Conservation (phyloP, 768 basidiomycete genomes). For the Porphyrellus cyaneotinctus region DNA sequence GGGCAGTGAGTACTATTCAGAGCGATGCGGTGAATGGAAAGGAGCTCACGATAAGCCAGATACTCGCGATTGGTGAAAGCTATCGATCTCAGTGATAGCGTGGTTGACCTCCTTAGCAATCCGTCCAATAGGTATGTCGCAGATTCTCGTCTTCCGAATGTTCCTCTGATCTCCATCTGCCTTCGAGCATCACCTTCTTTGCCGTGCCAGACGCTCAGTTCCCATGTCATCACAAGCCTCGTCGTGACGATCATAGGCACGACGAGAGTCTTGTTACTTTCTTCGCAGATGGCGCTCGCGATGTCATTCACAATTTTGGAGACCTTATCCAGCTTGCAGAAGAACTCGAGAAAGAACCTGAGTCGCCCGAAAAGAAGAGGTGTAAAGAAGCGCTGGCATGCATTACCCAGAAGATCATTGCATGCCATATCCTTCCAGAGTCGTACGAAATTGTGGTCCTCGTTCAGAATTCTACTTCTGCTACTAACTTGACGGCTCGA, state of each 20-base stretch:
- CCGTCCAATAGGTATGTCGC: slow-evolving; percentile 8
- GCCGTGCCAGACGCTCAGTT: slow-evolving; percentile 7
- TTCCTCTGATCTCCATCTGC: not conserved
- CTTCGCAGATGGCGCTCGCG: not conserved
- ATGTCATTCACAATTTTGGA: slow-evolving; percentile 2
- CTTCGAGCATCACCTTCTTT: slow-evolving; percentile 12
- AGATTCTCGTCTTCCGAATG: not conserved
- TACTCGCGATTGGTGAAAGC: slow-evolving; percentile 13
- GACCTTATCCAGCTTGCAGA: slow-evolving; percentile 21
- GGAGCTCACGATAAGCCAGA: not conserved
- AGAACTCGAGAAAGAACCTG: slow-evolving; percentile 39
- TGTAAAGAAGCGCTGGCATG: slow-evolving; percentile 53
- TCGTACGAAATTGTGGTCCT: slow-evolving; percentile 43
- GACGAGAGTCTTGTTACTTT: not conserved
- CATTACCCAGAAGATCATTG: slow-evolving; percentile 50
- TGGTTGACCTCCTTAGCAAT: slow-evolving; percentile 9
- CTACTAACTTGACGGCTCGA: slow-evolving; percentile 43
- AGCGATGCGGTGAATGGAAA: not conserved
- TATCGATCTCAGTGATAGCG: slow-evolving; percentile 14
- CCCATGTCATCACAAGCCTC: not conserved
- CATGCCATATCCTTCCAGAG: slow-evolving; percentile 34
- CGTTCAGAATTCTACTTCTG: slow-evolving; percentile 50
- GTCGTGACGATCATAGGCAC: not conserved
- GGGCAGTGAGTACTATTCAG: slow-evolving; percentile 3
- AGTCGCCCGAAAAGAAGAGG: slow-evolving; percentile 43